Evolutionary conservation across 2,329 filamentous ascomycete species (phyloP), one percentile per base, ranked within the genome.

Genomic region (Raffaelea ambrosiae): DNA sequence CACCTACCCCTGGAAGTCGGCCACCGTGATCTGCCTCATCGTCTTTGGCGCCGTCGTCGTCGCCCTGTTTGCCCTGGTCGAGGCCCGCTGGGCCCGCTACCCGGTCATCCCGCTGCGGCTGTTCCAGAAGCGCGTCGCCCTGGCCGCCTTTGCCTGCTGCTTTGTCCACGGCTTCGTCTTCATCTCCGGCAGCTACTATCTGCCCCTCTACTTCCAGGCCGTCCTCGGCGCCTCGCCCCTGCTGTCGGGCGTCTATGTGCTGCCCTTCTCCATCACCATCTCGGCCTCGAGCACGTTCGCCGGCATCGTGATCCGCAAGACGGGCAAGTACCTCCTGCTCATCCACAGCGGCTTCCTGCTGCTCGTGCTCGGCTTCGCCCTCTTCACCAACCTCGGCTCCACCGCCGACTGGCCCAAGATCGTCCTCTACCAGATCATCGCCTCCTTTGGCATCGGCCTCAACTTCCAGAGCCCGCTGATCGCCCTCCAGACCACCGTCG

Each of bases 201-300:
- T 94, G 4, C 88, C 88, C 0, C 73, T 95, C 3, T 95, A 94
- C 69, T 91, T 89, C 66, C 88, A 94, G 65, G 77, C 83, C 45
- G 81, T 86, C 45, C 72, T 87, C 40, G 76, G 84, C 44, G 79
- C 79, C 2, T 73, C 75, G 0, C 83, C 87, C 0, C 76, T 90
- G 33, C 67, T 84, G 26, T 86, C 81, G 1, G 88, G 88, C 44
- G 79, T 90, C 43, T 88, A 88, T 58, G 63, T 88, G 16, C 71
- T 93, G 14, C 83, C 87, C 0, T 79, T 78, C 52, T 84, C 84
- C 9, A 60, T 91, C 31, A 62, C 67, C n/a, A 64, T 72, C 16
- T 70, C 71, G 3, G 44, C 72, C 4, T 57, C 64, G 3, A 71
- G 72, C 11, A 69, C 70, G 0, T 45, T 53, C 11, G 64, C 67